Evolutionary conservation across 768 basidiomycete genomes (phyloP).

Genomic region (Sistotremastrum niveocremeum): DNA sequence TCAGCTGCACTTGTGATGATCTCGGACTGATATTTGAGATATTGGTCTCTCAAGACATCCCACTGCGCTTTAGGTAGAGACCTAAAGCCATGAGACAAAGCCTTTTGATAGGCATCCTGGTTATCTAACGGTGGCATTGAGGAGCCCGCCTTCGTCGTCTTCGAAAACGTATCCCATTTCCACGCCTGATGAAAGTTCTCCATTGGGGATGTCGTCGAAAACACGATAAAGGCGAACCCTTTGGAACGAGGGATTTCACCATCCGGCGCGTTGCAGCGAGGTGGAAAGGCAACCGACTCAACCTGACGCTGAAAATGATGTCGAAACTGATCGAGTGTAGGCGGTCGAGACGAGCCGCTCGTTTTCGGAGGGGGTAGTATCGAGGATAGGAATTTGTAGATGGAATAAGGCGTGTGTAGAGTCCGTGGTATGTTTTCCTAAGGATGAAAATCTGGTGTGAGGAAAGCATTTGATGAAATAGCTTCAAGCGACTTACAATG

Average conservation of each 20-base stretch:
- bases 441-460: constrained; percentile 2
- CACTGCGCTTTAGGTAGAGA: constrained; percentile 42
- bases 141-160: neutral
- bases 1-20: constrained; percentile 31
- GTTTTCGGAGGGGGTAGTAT: constrained; percentile 16
- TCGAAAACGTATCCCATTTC: constrained; percentile 38
- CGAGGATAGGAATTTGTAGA: constrained; percentile 30
- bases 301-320: constrained; percentile 17
- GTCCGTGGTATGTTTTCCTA: constrained; percentile 61
- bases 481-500: constrained; percentile 32
- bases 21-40: constrained; percentile 43
- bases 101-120: constrained; percentile 19
- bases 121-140: neutral
- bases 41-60: constrained; percentile 54
- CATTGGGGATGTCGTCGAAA: constrained; percentile 27
- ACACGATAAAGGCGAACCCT: constrained; percentile 61
- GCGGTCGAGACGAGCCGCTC: neutral
- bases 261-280: constrained; percentile 50
- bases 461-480: neutral
- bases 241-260: constrained; percentile 46
- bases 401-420: constrained; percentile 36
- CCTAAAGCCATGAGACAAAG: constrained; percentile 46
- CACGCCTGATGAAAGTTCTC: constrained; percentile 34
- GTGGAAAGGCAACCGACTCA: constrained; percentile 43
- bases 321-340: neutral